Conservation (phyloP, 2,329 filamentous ascomycete genomes). For the Aspergillus viridinutans region DNA sequence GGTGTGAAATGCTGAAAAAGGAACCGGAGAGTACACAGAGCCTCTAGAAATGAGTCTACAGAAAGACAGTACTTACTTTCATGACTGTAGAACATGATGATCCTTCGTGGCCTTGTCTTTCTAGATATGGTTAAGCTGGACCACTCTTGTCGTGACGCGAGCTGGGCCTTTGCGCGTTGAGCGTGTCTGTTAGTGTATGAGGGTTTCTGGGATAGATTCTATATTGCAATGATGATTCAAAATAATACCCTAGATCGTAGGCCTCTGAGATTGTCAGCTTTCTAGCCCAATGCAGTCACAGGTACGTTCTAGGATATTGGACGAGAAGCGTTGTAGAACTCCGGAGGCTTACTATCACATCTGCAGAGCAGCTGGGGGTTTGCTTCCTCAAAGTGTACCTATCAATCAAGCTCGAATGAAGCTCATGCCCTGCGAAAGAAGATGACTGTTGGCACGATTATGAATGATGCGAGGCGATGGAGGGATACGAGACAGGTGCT, state of each 20-base stretch:
- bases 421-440: neutral
- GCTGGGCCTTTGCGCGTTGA: neutral
- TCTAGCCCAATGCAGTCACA: neutral
- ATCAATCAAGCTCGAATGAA: neutral
- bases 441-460: neutral
- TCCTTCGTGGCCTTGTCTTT: neutral
- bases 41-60: neutral
- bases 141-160: neutral
- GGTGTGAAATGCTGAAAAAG: neutral
- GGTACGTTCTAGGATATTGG: neutral
- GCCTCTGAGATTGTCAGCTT: neutral
- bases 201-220: neutral
- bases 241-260: neutral
- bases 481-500: neutral
- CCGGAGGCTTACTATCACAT: neutral
- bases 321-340: neutral
- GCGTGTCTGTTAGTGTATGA: neutral
- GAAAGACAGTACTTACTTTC: slow-evolving; percentile 61
- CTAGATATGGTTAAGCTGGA: neutral
- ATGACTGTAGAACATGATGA: slow-evolving; percentile 86
- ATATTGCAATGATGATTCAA: neutral
- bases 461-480: neutral
- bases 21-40: slow-evolving; percentile 16
- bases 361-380: neutral
- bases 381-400: neutral